phyloP scores from a whole-genome alignment of 1,139 yeast genomes.

The Yamadazyma songkhlaensis region DNA sequence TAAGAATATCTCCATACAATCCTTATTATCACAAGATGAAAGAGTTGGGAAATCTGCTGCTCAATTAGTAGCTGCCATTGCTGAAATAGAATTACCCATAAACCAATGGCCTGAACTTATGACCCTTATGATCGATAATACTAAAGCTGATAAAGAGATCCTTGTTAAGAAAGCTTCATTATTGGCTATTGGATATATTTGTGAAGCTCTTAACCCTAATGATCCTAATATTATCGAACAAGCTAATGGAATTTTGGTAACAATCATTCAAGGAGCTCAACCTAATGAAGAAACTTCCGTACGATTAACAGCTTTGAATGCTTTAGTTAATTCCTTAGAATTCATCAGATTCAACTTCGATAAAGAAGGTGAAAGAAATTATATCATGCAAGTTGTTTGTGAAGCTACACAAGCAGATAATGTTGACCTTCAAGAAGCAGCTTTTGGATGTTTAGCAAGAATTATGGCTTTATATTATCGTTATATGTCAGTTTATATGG shows the following conservation, averaged over 20 bases:
- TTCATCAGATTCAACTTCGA: conserved; percentile 87
- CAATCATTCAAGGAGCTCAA: conserved; percentile 96
- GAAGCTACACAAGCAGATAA: conserved; percentile 94
- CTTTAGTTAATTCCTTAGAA: conserved; percentile 86
- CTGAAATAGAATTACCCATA: conserved; percentile 88
- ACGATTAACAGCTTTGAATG: conserved; percentile 86
- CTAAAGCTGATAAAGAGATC: conserved; percentile 72
- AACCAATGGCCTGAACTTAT: conserved; percentile 88
- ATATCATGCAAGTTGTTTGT: conserved; percentile 97
- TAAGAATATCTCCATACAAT: conserved; percentile 62
- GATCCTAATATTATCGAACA: conserved; percentile 78
- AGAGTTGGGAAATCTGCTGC: conserved; percentile 89
- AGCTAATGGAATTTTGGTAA: conserved; percentile 88
- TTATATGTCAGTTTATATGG: conserved; percentile 94
- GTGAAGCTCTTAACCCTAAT: conserved; percentile 89
- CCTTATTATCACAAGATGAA: conserved; percentile 65
- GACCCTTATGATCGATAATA: conserved; percentile 78
- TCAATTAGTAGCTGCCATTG: conserved; percentile 93
- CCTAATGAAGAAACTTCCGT: conserved; percentile 75
- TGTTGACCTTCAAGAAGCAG: conserved; percentile 83
- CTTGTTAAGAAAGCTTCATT: conserved; percentile 83
- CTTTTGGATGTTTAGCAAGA: conserved; percentile 92
- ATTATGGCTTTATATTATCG: conserved; percentile 88
- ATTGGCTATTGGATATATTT: conserved; percentile 89
- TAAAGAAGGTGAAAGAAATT: conserved; percentile 92